Evolutionary conservation across 2,329 filamentous ascomycete species (phyloP).

Genomic region (Coniosporium tulheliwenetii): DNA sequence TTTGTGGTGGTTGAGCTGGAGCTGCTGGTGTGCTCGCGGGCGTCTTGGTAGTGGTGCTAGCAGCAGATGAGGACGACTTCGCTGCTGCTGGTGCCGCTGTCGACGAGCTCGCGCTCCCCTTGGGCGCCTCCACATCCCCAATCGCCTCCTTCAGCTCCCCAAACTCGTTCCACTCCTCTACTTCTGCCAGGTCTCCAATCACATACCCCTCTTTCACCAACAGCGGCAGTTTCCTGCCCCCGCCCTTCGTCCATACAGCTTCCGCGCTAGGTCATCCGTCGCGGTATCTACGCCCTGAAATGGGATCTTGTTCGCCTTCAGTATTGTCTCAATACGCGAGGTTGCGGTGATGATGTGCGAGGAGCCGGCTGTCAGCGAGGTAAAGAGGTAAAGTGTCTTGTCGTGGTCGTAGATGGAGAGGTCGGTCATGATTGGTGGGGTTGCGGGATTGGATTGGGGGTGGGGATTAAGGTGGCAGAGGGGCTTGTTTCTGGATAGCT

Average conservation of each 20-base stretch:
- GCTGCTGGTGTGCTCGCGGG: too few relatives aligned
- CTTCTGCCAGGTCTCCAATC: conserved; percentile 75
- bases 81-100: too few relatives aligned
- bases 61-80: too few relatives aligned
- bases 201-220: conserved; percentile 78
- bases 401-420: conserved; percentile 29
- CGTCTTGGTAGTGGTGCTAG: too few relatives aligned
- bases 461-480: too few relatives aligned
- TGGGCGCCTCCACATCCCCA: conserved; percentile 12
- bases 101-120: too few relatives aligned
- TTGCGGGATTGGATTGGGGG: too few relatives aligned
- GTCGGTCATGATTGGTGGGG: conserved; percentile 9
- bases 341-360: conserved; percentile 95
- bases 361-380: conserved; percentile 85
- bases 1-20: too few relatives aligned
- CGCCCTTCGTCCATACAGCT: conserved; percentile 73
- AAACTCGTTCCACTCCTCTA: conserved; percentile 99
- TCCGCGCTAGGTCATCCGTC: conserved; percentile 74
- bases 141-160: conserved; percentile 85
- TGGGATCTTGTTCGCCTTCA: conserved; percentile 84
- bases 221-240: conserved; percentile 81
- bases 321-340: conserved; percentile 86
- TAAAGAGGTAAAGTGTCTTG: conserved; percentile 71
- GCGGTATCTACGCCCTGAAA: conserved; percentile 88
- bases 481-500: too few relatives aligned